These are phyloP conservation scores for Colletotrichum truncatum DNA, from an alignment of 2,329 filamentous ascomycete species.

Conservation along the genomic window DNA sequence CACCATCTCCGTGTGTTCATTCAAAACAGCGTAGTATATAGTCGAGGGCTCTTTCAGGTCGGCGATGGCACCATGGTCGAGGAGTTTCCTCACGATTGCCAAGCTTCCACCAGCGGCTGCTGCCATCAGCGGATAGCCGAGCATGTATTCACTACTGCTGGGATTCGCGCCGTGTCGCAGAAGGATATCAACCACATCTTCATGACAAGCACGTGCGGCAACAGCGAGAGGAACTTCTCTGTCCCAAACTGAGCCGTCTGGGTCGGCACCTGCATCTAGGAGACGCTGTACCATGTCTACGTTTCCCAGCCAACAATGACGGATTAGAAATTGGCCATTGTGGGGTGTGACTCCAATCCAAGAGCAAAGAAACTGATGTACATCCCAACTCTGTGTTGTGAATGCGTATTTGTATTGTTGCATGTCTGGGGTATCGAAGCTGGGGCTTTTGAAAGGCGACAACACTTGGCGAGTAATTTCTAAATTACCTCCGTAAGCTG, in stretches of 20 bases:
- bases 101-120: not conserved
- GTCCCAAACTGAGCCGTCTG: not conserved
- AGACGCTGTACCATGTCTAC: not conserved
- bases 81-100: not conserved
- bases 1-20: not conserved
- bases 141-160: not conserved
- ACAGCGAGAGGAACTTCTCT: not conserved
- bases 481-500: not conserved
- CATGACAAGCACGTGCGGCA: not conserved
- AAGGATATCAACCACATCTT: not conserved
- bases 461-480: not conserved
- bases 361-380: not conserved
- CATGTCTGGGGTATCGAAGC: not conserved
- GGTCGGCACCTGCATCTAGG: not conserved
- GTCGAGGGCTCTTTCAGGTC: not conserved
- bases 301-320: not conserved
- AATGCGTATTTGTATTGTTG: not conserved
- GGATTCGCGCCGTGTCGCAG: not conserved
- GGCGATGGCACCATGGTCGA: not conserved
- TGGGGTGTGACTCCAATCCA: not conserved
- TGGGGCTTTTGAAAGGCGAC: not conserved
- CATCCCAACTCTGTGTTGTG: not conserved
- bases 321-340: not conserved
- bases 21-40: not conserved
- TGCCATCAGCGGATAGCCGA: not conserved